A percentile compares a stretch with the other conserved stretches of the same genome.
These are phyloP conservation scores for Knufia fluminis DNA, from an alignment of 2,329 filamentous ascomycete genomes.

Conservation along the genomic window DNA sequence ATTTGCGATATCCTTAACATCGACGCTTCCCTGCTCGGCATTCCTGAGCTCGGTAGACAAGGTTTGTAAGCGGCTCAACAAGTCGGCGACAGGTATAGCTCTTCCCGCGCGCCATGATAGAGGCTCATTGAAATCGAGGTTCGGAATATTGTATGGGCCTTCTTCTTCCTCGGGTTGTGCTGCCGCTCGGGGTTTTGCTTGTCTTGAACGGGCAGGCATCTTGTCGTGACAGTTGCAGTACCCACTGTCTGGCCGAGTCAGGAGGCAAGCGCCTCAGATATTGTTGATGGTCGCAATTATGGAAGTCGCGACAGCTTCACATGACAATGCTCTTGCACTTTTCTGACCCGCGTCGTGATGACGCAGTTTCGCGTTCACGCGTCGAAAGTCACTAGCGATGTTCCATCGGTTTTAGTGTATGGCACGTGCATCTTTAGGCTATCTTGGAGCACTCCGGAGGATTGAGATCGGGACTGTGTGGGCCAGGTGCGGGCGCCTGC, in stretches of 20 bases:
- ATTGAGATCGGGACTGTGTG: neutral
- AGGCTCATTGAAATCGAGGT: conserved; percentile 71
- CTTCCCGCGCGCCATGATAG: conserved; percentile 88
- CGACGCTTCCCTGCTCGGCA: conserved; percentile 77
- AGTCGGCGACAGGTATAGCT: conserved; percentile 71
- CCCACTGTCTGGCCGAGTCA: neutral
- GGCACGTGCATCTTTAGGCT: neutral
- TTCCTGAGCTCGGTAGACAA: conserved; percentile 74
- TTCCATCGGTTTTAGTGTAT: neutral
- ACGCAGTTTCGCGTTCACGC: neutral
- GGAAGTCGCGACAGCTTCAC: neutral
- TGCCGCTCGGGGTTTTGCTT: conserved; percentile 10
- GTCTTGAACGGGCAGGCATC: conserved; percentile 18
- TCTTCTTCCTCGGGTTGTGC: conserved; percentile 14
- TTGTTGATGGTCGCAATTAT: neutral
- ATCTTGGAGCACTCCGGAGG: neutral
- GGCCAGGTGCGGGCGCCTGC: too few species aligned
- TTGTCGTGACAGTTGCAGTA: conserved; percentile 8
- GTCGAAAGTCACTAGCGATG: neutral
- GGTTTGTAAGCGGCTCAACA: conserved; percentile 69
- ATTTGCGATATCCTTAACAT: conserved; percentile 71
- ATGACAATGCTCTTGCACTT: too few species aligned
- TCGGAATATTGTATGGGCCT: conserved; percentile 18
- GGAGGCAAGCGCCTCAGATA: conserved; percentile 5
- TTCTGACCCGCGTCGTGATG: neutral